These are phyloP conservation scores for Monoraphidium neglectum DNA, from an alignment of 139 green algal genomes.

Conservation along the genomic window DNA sequence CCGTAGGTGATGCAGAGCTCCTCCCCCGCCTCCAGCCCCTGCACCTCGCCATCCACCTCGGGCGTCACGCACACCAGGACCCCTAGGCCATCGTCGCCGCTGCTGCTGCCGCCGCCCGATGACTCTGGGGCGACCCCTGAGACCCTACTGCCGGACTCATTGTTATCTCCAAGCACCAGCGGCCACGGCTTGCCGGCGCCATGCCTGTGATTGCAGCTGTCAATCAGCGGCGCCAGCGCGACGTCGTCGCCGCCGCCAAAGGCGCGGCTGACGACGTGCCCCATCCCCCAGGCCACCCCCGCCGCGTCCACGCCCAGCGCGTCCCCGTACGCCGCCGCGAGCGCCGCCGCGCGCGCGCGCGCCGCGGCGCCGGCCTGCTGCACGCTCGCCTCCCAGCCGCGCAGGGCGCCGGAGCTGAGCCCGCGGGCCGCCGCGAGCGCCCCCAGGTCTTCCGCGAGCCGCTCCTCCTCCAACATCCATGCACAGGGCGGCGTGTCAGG, in stretches of 20 bases:
- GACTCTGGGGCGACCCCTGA: neutral
- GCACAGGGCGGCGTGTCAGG: conserved; percentile 2
- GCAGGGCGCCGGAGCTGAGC: neutral
- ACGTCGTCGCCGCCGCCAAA: conserved; percentile 25
- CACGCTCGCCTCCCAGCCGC: neutral
- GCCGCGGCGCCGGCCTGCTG: neutral
- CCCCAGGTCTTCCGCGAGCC: neutral
- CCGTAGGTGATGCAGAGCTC: conserved; percentile 39
- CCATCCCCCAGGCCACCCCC: conserved; percentile 30
- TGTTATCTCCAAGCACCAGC: neutral
- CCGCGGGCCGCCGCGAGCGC: neutral
- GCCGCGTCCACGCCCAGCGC: conserved; percentile 1
- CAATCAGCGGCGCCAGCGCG: conserved; percentile 34
- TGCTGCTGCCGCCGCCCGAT: neutral
- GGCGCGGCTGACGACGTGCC: conserved; percentile 31
- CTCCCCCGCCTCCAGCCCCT: conserved; percentile 29
- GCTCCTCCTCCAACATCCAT: conserved; percentile 7
- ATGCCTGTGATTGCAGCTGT: conserved; percentile 34
- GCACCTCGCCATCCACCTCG: neutral
- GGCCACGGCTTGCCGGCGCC: conserved; percentile 1
- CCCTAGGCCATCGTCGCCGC: neutral
- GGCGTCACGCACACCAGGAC: conserved; percentile 3
- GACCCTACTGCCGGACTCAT: neutral
- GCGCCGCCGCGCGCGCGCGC: neutral
- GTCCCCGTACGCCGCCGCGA: neutral